Base-by-base conservation (phyloP, 2,329 filamentous ascomycete species). In the Alternaria arbusti region DNA sequence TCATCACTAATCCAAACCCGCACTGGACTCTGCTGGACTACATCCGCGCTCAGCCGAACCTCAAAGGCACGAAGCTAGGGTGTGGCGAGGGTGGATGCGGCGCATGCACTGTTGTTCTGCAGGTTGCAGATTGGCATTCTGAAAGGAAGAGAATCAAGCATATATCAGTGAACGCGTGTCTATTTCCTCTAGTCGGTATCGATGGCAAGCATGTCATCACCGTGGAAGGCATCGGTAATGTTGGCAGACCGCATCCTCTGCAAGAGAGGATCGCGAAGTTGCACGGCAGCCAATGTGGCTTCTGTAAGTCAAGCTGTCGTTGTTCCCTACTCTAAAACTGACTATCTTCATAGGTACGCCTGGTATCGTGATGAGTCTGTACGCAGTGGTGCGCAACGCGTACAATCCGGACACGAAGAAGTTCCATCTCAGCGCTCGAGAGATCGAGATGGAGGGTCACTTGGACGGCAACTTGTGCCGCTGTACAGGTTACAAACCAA, bases 151-250 rank as follows among this genome's bases (percentile, higher is more conserved):
- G 91, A 78, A 91, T 97, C 72, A 97, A 97, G 76, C 94, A 98
- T 84, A 92, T 95, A 59, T 96, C 93, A 52, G 92, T 98, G 57
- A 98, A 98, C 76, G 95, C 95, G 22, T 98, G 95, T 78, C 84
- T 98, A 52, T 95, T 95, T 12, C 96, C 95, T 3, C 85, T 98
- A 43, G 91, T 93, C 62, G 96, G 93, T 68, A 87, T 98, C 49
- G 95, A 98, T 80, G 95, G 95, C 51, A 98, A 98, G 79, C 95
- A 98, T 87, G 92, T 98, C 78, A 94, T 98, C 76, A 98, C 95
- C 3, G 89, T 98, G 45, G 95, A 98, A 81, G 95, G 95, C 7
- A 97, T 98, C 70, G 95, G 95, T 15, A 92, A 90, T 79, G 90
- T 92, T 40, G 90, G 94, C 78, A 89, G 86, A 43, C 95, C 95